These are phyloP conservation scores for Saccharomycopsis phalli DNA, from an alignment of 1,139 yeast species.

Conservation along the genomic window DNA sequence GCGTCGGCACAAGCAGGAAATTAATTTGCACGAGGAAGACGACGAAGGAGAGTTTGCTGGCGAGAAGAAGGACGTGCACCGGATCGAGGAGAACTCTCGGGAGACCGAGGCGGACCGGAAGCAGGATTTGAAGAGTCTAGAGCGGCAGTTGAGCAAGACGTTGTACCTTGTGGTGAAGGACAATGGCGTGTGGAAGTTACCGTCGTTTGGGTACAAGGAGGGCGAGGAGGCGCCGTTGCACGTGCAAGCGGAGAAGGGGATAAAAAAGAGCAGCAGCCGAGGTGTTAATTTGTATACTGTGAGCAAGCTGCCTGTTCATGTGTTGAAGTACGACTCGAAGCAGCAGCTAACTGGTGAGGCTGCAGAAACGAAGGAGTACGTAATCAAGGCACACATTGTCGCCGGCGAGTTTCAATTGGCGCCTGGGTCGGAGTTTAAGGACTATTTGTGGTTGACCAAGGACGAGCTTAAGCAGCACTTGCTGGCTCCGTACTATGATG, in stretches of 20 bases:
- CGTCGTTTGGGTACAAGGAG: constrained; percentile 34
- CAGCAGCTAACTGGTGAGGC: constrained; percentile 24
- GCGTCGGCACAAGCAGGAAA: constrained; percentile 68
- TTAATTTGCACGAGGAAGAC: constrained; percentile 42
- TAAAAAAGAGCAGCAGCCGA: constrained; percentile 64
- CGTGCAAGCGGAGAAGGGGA: constrained; percentile 65
- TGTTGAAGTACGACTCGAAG: constrained; percentile 31
- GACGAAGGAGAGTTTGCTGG: constrained; percentile 35
- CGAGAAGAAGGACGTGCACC: constrained; percentile 50
- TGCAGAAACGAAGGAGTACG: constrained; percentile 40
- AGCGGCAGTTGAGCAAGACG: constrained; percentile 72
- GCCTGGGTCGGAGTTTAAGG: constrained; percentile 28
- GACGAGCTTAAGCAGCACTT: constrained; percentile 62
- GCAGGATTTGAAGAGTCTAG: constrained; percentile 59
- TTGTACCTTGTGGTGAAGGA: constrained; percentile 59
- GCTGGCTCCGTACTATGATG: constrained; percentile 43
- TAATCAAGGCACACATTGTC: constrained; percentile 80
- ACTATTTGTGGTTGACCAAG: constrained; percentile 76
- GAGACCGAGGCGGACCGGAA: constrained; percentile 64
- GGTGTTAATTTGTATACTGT: constrained; percentile 81
- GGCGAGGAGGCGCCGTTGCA: constrained; percentile 46
- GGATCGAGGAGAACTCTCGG: constrained; percentile 64
- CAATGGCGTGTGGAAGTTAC: constrained; percentile 61
- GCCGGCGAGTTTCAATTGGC: constrained; percentile 69
- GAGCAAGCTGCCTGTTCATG: constrained; percentile 79